Evolutionary conservation across 768 basidiomycete genomes (phyloP).

Genomic region (Leccinum obscurum): DNA sequence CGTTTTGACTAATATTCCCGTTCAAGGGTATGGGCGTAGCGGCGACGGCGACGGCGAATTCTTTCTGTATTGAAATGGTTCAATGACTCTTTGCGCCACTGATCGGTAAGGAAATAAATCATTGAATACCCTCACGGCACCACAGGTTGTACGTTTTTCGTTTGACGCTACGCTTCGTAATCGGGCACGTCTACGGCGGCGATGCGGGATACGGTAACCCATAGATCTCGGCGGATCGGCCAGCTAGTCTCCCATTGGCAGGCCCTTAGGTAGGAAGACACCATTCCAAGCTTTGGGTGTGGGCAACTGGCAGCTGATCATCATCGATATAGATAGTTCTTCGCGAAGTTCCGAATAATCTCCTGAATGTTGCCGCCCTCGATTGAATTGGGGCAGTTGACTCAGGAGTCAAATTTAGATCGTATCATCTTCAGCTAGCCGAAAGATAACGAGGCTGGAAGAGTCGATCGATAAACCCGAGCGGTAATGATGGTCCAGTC

Average conservation of each 20-base stretch:
- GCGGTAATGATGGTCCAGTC: background rate
- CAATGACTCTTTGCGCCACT: conserved; percentile 5
- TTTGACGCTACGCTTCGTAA: conserved; percentile 2
- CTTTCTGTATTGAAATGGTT: background rate
- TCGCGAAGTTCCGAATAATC: background rate
- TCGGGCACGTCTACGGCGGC: conserved; percentile 2
- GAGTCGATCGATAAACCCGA: conserved; percentile 1
- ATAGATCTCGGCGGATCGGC: background rate
- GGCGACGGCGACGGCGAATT: conserved; percentile 1
- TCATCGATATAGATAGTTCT: background rate
- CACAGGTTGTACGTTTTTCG: background rate
- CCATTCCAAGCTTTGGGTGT: background rate
- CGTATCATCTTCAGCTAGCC: background rate
- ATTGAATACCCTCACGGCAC: conserved; percentile 3
- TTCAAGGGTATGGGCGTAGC: background rate
- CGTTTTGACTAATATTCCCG: conserved; percentile 5
- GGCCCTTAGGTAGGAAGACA: background rate
- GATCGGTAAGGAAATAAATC: conserved; percentile 7
- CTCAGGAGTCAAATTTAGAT: background rate
- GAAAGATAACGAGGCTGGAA: background rate
- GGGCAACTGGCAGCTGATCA: background rate
- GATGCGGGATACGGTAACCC: conserved; percentile 1
- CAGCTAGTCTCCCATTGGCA: background rate
- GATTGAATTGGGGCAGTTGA: background rate
- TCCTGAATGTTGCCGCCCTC: background rate